phyloP scores from a whole-genome alignment of 768 basidiomycete species.

The Botryobasidium botryosum region DNA sequence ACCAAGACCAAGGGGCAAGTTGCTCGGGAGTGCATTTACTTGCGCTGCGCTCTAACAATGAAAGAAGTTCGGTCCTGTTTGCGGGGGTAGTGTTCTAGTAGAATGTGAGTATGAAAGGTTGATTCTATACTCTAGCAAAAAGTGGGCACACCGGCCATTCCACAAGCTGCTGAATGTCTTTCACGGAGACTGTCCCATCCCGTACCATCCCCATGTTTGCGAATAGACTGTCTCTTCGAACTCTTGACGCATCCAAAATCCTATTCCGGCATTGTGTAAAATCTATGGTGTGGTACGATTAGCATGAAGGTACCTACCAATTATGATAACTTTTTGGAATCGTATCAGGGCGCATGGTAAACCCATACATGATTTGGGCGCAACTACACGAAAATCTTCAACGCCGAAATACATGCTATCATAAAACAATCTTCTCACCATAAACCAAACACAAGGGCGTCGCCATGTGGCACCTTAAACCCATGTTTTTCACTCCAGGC shows the following conservation, averaged over 20 bases:
- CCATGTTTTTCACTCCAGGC: slow-evolving; percentile 48
- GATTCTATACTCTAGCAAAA: too few relatives aligned
- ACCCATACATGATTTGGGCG: slow-evolving; percentile 73
- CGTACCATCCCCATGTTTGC: slow-evolving; percentile 48
- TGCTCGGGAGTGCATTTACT: too few relatives aligned
- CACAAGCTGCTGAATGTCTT: too few relatives aligned
- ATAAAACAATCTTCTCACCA: slow-evolving; percentile 28
- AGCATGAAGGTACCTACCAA: slow-evolving; percentile 34
- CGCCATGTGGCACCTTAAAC: slow-evolving; percentile 65
- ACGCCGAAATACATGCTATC: not conserved
- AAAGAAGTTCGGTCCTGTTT: too few relatives aligned
- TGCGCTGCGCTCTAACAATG: too few relatives aligned
- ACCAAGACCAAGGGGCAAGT: too few relatives aligned
- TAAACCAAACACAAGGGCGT: slow-evolving; percentile 61
- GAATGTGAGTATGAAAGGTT: too few relatives aligned
- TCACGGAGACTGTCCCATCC: slow-evolving; percentile 36
- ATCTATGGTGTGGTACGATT: not conserved
- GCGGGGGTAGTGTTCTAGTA: too few relatives aligned
- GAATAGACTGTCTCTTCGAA: slow-evolving; percentile 36
- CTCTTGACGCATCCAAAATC: slow-evolving; percentile 54
- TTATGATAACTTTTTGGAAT: slow-evolving; percentile 56
- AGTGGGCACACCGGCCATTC: too few relatives aligned
- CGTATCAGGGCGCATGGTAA: slow-evolving; percentile 64
- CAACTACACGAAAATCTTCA: slow-evolving; percentile 29
- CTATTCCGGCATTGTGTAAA: slow-evolving; percentile 22